Evolutionary conservation across 768 basidiomycete genomes (phyloP), one percentile per base, ranked within the genome.

Genomic region (Astraeus odoratus): DNA sequence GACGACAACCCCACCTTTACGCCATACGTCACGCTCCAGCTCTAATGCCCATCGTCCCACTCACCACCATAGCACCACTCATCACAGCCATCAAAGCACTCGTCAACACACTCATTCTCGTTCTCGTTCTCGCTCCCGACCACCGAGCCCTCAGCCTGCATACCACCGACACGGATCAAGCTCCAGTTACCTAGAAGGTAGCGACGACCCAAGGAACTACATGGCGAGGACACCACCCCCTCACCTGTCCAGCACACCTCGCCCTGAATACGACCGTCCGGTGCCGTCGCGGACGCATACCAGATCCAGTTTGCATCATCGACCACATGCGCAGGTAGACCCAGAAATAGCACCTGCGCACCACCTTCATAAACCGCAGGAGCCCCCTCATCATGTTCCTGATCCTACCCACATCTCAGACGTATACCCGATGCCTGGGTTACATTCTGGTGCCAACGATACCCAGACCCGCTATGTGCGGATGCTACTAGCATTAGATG

Each of bases 401-500:
- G 37, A 25, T 24, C 37, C 37, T 22, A 39, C 37, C 8, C 37
- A 13, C 7, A 39, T 39, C 16, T 20, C 37, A 30, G 15, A 4
- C 47, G 38, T 8, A 42, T 29, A 9, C 53, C 33, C 8, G 27
- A 47, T 5, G 53, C 64, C 10, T 7, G 39, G 51, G 1, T 12
- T 62, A 5, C 63, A 60, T 3, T 31, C 50, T n/a, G 54, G 52
- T 26, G 50, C 52, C 37, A 53, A 59, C 18, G 50, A 49, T 43
- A 41, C 20, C 22, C 49, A 74, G 47, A 77, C 79, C 2, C 70
- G 69, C 25, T 81, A 81, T 51, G 69, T 80, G 51, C 74, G 72
- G 42, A 81, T 81, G 79, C 67, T 81, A 20, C 70, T 81, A 26
- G 80, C 77, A 4, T 59, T 80, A 18, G 80, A 81, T 51, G 67